These are phyloP conservation scores for Venturia nashicola DNA, from an alignment of 2,329 filamentous ascomycete genomes.

Conservation along the genomic window DNA sequence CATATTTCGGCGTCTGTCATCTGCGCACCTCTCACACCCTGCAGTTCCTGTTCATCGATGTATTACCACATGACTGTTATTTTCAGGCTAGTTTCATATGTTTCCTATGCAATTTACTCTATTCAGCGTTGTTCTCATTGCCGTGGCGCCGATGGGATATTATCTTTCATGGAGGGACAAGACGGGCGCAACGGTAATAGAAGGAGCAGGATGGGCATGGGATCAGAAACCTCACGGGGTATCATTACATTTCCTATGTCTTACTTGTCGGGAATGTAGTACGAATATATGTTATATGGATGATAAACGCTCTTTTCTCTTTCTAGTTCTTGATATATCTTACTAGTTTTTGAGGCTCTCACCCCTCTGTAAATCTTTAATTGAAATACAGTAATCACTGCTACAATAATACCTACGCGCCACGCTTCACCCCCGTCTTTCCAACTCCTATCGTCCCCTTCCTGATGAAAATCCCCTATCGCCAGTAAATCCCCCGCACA, in stretches of 20 bases:
- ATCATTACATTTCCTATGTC: neutral
- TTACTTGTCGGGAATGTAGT: neutral
- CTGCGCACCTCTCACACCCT: neutral
- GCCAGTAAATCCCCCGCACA: too few relatives aligned
- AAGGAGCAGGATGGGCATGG: neutral
- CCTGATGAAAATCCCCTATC: too few relatives aligned
- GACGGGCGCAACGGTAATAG: neutral
- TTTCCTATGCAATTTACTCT: neutral
- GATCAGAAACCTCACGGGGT: neutral
- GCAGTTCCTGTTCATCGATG: neutral
- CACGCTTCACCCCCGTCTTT: neutral
- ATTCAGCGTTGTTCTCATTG: neutral
- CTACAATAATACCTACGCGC: neutral
- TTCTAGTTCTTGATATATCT: neutral
- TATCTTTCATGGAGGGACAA: neutral
- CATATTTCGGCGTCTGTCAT: neutral
- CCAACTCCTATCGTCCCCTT: too few relatives aligned
- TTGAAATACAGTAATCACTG: neutral
- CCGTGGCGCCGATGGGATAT: neutral
- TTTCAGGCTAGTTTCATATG: neutral
- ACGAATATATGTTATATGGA: neutral
- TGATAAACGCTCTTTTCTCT: neutral
- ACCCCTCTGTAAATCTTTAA: neutral
- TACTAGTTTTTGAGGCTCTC: neutral
- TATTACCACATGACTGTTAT: slow-evolving; percentile 1